phyloP scores from a whole-genome alignment of 768 basidiomycete species.

The Mycena olivaceomarginata region DNA sequence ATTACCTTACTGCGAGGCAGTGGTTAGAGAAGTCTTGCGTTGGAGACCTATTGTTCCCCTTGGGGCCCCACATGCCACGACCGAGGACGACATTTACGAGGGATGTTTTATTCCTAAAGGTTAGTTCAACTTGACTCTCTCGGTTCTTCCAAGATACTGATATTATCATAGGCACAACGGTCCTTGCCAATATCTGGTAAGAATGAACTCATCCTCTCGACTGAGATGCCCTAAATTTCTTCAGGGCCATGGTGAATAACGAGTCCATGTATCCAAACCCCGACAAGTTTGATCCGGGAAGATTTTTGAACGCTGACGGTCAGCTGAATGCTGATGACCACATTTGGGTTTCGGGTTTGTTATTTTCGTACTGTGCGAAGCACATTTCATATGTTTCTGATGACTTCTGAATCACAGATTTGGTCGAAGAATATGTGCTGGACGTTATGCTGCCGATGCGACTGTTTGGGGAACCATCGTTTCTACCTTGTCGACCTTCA shows the following conservation, averaged over 20 bases:
- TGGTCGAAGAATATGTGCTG: conserved; percentile 4
- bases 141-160: background rate
- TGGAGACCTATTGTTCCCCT: conserved; percentile 33
- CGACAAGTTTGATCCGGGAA: conserved; percentile 50
- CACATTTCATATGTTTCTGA: background rate
- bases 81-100: conserved; percentile 44
- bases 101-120: conserved; percentile 52
- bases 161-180: background rate
- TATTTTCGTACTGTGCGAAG: background rate
- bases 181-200: conserved; percentile 18
- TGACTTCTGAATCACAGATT: conserved; percentile 1
- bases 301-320: conserved; percentile 47
- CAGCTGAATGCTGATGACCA: conserved; percentile 1
- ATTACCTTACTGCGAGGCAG: conserved; percentile 22
- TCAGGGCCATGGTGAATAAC: conserved; percentile 50
- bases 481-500: too few species aligned
- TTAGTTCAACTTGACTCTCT: conserved; percentile 43
- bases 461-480: too few species aligned
- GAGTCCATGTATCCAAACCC: conserved; percentile 51
- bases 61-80: conserved; percentile 42
- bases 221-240: background rate
- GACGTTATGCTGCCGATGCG: background rate
- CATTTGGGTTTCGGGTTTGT: background rate
- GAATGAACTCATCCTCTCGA: background rate
- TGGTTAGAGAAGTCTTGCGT: conserved; percentile 25